Evolutionary conservation across 495 filamentous ascomycete genomes (phyloP), one percentile per base, ranked within the genome.

Genomic region (Aspergillus taichungensis): DNA sequence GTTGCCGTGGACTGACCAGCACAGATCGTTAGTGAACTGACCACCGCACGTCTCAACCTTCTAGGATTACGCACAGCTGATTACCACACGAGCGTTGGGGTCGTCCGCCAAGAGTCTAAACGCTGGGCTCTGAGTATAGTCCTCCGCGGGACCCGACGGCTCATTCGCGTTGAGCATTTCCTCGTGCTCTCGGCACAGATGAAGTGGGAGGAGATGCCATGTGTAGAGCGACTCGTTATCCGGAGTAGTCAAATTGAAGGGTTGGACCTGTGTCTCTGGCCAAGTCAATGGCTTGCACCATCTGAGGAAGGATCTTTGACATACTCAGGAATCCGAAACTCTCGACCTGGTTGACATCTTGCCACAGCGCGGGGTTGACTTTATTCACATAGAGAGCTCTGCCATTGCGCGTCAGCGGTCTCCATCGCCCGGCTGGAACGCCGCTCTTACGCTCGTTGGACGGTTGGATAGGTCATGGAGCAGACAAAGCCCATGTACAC

Each of bases 321-420:
- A 49, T 61, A 90, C 86, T 87, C 36, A 85, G 71, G 57, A 92
- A 95, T 0, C 88, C 88, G 69, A 88, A 94, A 32, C 77, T 66
- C 53, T 92, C 84, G 0, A 86, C 82, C 28, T 77, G 65, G 49
- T 88, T 80, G 31, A 85, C 45, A 57, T 92, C 73, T 41, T 83
- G 67, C 77, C 80, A 88, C 52, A 76, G 75, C 9, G 74, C 60
- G 0, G 83, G 80, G 49, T 88, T 78, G 45, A 91, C 43, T 34
- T 80, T 81, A 58, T 94, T 81, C 10, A 78, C 80, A 62, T 94
- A 95, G 11, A 95, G 60, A 13, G 79, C 80, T 50, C 87, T 91
- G 18, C 4, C 18, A 24, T 24, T 24, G 18, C 18, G 18, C 18
- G 4, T 24, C 18, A 24, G 18, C 18, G 10, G 18, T 18, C 24